Conservation (phyloP, 148 eudicot species). For the Amaranthus palmeri region DNA sequence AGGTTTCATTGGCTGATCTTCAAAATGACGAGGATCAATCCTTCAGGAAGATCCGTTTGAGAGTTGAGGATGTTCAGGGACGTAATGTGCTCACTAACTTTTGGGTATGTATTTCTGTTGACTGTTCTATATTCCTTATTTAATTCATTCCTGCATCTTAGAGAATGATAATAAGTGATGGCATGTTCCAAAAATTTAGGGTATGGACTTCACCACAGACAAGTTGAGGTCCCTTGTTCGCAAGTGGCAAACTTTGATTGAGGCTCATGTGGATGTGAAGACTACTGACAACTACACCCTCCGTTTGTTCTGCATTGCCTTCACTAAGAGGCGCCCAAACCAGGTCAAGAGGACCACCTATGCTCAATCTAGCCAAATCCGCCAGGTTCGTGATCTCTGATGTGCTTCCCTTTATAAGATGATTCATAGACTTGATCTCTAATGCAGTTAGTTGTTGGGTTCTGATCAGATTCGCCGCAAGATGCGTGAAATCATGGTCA, state of each 20-base stretch:
- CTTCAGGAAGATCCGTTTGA: conserved; percentile 71
- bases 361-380: conserved; percentile 73
- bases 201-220: conserved; percentile 72
- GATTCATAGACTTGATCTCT: too few relatives aligned
- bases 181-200: conserved; percentile 25
- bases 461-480: conserved; percentile 63
- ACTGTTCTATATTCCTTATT: too few relatives aligned
- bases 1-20: conserved; percentile 37
- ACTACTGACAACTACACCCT: conserved; percentile 67
- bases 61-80: conserved; percentile 81
- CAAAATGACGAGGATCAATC: conserved; percentile 60
- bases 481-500: conserved; percentile 86
- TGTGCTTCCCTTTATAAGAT: neutral
- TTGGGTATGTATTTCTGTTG: conserved; percentile 35
- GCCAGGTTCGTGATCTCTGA: conserved; percentile 32
- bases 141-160: neutral
- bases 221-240: conserved; percentile 72
- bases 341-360: conserved; percentile 73
- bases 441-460: too few relatives aligned
- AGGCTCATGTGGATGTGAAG: conserved; percentile 85
- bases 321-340: conserved; percentile 75
- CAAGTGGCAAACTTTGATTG: conserved; percentile 74
- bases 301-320: conserved; percentile 75
- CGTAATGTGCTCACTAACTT: conserved; percentile 75
- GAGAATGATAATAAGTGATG: neutral